phyloP scores from a whole-genome alignment of 805 yeast genomes.

The Zygosaccharomyces siamensis region DNA sequence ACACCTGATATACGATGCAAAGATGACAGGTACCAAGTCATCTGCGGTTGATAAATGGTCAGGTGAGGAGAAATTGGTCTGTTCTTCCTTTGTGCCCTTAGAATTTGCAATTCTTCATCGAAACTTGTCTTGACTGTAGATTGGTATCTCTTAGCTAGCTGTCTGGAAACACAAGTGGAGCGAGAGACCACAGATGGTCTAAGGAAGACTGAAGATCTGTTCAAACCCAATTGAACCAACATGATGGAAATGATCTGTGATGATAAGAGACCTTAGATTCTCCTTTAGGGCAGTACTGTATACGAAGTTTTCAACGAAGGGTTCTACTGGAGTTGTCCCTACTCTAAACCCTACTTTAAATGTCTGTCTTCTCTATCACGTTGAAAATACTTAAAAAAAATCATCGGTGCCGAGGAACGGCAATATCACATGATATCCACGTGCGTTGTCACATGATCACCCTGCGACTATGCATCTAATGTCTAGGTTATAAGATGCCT shows the following conservation, averaged over 20 bases:
- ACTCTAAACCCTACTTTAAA: too few relatives aligned
- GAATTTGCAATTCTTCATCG: slow-evolving; percentile 60
- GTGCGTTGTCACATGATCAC: too few relatives aligned
- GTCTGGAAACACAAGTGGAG: slow-evolving; percentile 8
- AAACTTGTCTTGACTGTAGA: slow-evolving; percentile 13
- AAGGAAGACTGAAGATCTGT: slow-evolving; percentile 7
- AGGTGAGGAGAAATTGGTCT: slow-evolving; percentile 92
- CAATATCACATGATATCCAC: neutral
- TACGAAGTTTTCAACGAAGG: too few relatives aligned
- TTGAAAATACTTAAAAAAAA: neutral
- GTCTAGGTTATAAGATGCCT: too few relatives aligned
- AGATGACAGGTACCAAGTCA: slow-evolving; percentile 76
- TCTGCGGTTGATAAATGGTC: slow-evolving; percentile 83
- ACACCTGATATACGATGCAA: slow-evolving; percentile 88
- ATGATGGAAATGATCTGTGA: slow-evolving; percentile 2
- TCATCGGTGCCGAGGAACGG: slow-evolving; percentile 6
- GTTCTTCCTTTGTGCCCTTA: slow-evolving; percentile 74
- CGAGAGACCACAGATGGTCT: slow-evolving; percentile 14
- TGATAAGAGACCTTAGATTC: too few relatives aligned
- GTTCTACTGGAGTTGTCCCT: too few relatives aligned
- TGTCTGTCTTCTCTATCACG: too few relatives aligned
- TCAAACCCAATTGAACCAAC: slow-evolving; percentile 18
- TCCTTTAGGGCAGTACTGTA: too few relatives aligned
- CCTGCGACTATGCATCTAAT: too few relatives aligned
- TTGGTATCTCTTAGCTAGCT: slow-evolving; percentile 9